phyloP scores from a whole-genome alignment of 2,329 filamentous ascomycete genomes.

The Dendrostoma leiphaemia region DNA sequence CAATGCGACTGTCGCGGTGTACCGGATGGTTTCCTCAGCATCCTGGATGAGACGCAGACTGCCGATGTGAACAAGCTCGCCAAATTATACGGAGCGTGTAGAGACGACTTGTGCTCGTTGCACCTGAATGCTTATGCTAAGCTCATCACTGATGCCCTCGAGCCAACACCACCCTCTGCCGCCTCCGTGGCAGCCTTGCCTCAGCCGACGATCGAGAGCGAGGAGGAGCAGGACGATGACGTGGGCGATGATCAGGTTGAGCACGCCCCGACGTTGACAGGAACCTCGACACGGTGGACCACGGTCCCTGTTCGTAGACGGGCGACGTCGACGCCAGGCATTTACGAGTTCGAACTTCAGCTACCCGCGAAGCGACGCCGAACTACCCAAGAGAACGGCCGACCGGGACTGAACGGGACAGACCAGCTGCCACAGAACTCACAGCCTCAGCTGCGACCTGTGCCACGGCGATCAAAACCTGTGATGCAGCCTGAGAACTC shows the following conservation, averaged over 20 bases:
- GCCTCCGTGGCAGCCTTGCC: neutral
- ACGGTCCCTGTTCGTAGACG: conserved; percentile 14
- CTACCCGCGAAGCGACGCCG: conserved; percentile 13
- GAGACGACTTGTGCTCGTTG: conserved; percentile 10
- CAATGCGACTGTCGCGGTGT: conserved; percentile 11
- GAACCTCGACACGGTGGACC: conserved; percentile 15
- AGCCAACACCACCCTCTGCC: neutral
- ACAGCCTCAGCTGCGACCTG: neutral
- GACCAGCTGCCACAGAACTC: neutral
- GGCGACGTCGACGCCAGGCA: conserved; percentile 14
- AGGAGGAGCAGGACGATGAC: neutral
- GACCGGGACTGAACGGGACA: neutral
- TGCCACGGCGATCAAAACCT: neutral
- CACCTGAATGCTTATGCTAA: conserved; percentile 14
- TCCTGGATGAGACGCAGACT: conserved; percentile 3
- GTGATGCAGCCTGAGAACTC: neutral
- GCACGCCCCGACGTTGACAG: neutral
- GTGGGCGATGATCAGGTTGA: conserved; percentile 4
- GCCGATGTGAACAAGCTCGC: neutral
- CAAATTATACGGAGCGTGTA: conserved; percentile 12
- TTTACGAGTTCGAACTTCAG: conserved; percentile 16
- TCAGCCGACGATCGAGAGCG: neutral
- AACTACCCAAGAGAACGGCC: neutral
- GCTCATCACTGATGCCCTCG: conserved; percentile 13
- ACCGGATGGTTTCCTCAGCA: conserved; percentile 6